Base-by-base conservation (phyloP, 2,329 filamentous ascomycete genomes). In the Stagonosporopsis rhizophila region DNA sequence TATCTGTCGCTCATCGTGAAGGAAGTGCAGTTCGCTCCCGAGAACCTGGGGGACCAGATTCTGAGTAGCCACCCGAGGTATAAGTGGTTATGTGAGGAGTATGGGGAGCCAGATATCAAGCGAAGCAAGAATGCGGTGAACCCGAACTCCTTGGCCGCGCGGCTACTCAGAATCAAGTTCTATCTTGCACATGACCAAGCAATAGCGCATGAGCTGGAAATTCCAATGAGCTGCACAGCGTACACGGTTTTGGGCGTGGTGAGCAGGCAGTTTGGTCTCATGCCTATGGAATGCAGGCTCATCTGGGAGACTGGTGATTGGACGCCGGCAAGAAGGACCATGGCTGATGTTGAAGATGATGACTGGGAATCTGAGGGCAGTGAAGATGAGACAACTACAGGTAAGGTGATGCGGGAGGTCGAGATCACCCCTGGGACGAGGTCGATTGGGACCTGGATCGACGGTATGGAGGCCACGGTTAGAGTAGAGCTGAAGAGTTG, bases 271-370 rank as follows among this genome's bases (percentile, higher is more conserved):
- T 91, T 96, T 67, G 80, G 77, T 1, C 65, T 90, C 11, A 77
- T 82, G 42, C 89, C 92, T 0, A 80, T 91, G 60, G 77, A 78
- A 38, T 78, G 94, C 58, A 83, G 81, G 37, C 75, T 98, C 44
- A 79, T 95, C 0, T 96, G 91, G 89, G 92, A 96, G 78, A 96
- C 92, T 8, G 91, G 91, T 19, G 93, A 97, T 75, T 91, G 89
- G 86, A 92, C 96, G 74, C 91, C 91, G 0, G 87, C 92, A 0
- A 62, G 66, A 83, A 62, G 83, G 3, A 84, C 8, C 82, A 84
- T 58, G 85, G 86, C 64, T 82, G 87, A 59, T 82, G 85, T 57
- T 4, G 82, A 83, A 27, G 85, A 85, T 5, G 56, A 62, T 39
- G 83, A 77, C 25, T 79, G 75, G 74, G 74, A 78, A 50, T 77